A percentile compares a stretch with the other conserved stretches of the same genome.
phyloP scores from a whole-genome alignment of 176 grass and related monocot species.

The Ensete ventricosum region DNA sequence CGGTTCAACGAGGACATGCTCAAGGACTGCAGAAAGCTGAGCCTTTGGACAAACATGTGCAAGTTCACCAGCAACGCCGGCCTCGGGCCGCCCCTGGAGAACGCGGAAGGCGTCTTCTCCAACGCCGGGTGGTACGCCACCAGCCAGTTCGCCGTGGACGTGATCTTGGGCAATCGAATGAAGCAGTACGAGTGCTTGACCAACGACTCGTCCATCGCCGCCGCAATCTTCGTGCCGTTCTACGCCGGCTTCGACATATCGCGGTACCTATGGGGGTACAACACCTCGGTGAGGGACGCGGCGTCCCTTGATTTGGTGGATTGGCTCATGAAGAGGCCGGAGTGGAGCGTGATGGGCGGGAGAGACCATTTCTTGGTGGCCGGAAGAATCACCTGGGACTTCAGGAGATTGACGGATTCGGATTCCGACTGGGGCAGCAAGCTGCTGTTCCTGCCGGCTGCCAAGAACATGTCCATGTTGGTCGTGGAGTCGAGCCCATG shows the following conservation, averaged over 20 bases:
- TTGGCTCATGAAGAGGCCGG: slow-evolving; percentile 28
- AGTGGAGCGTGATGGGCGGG: slow-evolving; percentile 52
- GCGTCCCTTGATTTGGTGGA: slow-evolving; percentile 34
- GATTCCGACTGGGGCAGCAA: slow-evolving; percentile 63
- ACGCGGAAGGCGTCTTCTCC: slow-evolving; percentile 31
- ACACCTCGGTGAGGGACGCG: slow-evolving; percentile 34
- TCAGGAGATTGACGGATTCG: slow-evolving; percentile 33
- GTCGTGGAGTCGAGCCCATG: slow-evolving; percentile 61
- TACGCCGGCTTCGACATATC: slow-evolving; percentile 65
- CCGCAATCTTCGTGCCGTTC: slow-evolving; percentile 63
- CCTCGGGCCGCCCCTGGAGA: slow-evolving; percentile 37
- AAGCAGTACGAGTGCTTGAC: slow-evolving; percentile 62
- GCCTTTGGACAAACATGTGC: slow-evolving; percentile 62
- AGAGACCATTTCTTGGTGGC: slow-evolving; percentile 72
- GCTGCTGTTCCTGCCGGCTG: slow-evolving; percentile 50
- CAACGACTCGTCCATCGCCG: slow-evolving; percentile 32
- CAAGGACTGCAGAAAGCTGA: slow-evolving; percentile 36
- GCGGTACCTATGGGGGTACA: slow-evolving; percentile 57
- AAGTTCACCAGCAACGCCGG: slow-evolving; percentile 39
- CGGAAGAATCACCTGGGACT: slow-evolving; percentile 52
- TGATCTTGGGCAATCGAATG: slow-evolving; percentile 73
- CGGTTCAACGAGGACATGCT: slow-evolving; percentile 67
- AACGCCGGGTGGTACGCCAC: slow-evolving; percentile 59
- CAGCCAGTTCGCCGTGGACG: slow-evolving; percentile 47
- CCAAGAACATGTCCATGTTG: slow-evolving; percentile 74